Evolutionary conservation across 176 grass and related monocot species (phyloP).

Genomic region (Microstegium vimineum): DNA sequence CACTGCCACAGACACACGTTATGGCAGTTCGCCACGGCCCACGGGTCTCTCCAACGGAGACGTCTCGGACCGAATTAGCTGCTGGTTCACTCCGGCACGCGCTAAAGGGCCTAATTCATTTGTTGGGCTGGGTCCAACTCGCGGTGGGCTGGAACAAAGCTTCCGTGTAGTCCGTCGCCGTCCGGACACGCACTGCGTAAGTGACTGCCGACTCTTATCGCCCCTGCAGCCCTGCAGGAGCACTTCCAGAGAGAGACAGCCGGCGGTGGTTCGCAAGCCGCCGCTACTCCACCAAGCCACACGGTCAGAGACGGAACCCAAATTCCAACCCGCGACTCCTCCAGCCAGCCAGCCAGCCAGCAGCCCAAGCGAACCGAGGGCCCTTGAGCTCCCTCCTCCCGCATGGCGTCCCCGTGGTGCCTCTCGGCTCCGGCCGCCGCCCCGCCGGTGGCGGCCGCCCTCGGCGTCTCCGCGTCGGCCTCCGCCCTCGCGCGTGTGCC

Average conservation of each 20-base stretch:
- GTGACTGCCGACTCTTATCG: neutral
- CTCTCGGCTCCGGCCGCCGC: conserved; percentile 26
- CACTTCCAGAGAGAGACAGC: too few species aligned
- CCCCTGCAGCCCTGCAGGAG: too few species aligned
- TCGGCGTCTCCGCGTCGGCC: neutral
- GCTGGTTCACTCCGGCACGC: neutral
- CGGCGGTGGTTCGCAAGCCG: neutral
- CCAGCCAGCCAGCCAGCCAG: neutral
- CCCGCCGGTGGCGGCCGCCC: conserved; percentile 19
- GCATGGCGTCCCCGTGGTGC: conserved; percentile 60
- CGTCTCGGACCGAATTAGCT: neutral
- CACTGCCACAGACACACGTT: too few species aligned
- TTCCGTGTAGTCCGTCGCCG: too few species aligned
- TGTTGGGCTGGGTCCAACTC: neutral
- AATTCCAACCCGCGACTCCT: conserved; percentile 39
- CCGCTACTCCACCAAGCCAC: neutral
- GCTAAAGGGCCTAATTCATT: neutral
- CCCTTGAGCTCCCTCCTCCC: neutral
- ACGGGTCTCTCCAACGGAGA: neutral
- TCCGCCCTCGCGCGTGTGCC: neutral
- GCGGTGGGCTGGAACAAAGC: neutral
- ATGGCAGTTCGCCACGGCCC: neutral
- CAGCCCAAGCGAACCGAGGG: neutral
- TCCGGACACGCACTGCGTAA: too few species aligned
- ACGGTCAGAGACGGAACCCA: neutral